phyloP scores from a whole-genome alignment of 176 grass and related monocot genomes.

The Triticum monococcum region DNA sequence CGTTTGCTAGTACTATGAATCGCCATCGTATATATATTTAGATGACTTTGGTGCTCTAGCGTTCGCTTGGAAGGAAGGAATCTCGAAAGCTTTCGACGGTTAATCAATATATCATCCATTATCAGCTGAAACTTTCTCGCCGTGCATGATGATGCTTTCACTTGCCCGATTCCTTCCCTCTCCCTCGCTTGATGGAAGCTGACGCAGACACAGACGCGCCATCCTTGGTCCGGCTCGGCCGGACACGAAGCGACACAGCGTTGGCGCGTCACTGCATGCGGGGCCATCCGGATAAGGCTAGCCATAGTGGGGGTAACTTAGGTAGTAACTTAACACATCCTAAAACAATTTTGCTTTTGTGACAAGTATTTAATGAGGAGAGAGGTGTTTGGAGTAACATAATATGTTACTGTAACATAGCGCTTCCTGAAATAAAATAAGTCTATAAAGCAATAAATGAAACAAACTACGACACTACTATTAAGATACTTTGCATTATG shows the following conservation, averaged over 20 bases:
- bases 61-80: neutral
- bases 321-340: too few relatives aligned
- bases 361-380: too few relatives aligned
- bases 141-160: neutral
- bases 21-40: neutral
- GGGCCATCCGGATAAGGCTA: neutral
- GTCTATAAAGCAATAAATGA: too few relatives aligned
- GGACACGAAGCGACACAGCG: neutral
- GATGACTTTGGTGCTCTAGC: neutral
- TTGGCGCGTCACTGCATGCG: neutral
- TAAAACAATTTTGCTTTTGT: too few relatives aligned
- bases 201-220: slow-evolving; percentile 8
- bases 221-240: neutral
- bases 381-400: too few relatives aligned
- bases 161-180: neutral
- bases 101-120: neutral
- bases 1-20: neutral
- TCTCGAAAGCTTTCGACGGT: neutral
- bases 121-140: neutral
- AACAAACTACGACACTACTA: too few relatives aligned
- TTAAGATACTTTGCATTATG: too few relatives aligned
- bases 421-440: too few relatives aligned
- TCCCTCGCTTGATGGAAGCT: neutral
- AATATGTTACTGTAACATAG: too few relatives aligned
- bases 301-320: too few relatives aligned